Percentiles rank a stretch among this genome's conserved stretches.
Conservation (phyloP, 1,139 yeast species). For the Tardiomyces digboiensis region DNA sequence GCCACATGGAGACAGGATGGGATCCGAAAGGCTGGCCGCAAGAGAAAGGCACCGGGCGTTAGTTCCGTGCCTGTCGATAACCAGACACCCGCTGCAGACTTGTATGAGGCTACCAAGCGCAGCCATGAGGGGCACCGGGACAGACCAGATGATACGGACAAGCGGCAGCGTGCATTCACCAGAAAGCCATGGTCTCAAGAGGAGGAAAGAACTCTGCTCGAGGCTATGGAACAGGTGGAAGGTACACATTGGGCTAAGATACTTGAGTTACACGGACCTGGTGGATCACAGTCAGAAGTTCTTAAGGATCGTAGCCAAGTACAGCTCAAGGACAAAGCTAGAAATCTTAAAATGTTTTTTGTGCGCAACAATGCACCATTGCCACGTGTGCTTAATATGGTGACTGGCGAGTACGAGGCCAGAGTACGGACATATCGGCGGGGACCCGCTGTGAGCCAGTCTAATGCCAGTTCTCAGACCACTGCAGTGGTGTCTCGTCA, state of each 20-base stretch:
- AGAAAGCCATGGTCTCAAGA: slow-evolving; percentile 81
- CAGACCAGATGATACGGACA: not conserved
- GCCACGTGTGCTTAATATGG: slow-evolving; percentile 70
- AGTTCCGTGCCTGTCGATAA: not conserved
- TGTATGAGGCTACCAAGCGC: not conserved
- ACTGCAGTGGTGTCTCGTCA: not conserved
- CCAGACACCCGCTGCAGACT: not conserved
- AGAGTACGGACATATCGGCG: slow-evolving; percentile 19
- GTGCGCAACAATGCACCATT: slow-evolving; percentile 47
- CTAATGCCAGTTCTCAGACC: not conserved
- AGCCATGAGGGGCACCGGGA: not conserved
- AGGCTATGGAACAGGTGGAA: slow-evolving; percentile 61
- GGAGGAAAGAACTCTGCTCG: slow-evolving; percentile 78
- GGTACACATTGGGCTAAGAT: slow-evolving; percentile 96
- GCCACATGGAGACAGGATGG: too few relatives aligned
- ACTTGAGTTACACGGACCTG: slow-evolving; percentile 81
- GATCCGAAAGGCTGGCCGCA: not conserved
- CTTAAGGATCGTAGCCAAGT: slow-evolving; percentile 83
- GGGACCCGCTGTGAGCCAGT: not conserved
- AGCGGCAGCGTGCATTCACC: slow-evolving; percentile 8
- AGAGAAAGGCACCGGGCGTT: not conserved
- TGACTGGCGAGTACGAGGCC: slow-evolving; percentile 72
- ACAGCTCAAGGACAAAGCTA: slow-evolving; percentile 89
- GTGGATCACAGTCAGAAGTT: slow-evolving; percentile 77
- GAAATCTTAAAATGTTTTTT: slow-evolving; percentile 87